These are phyloP conservation scores for Verbena officinalis DNA, from an alignment of 257 asterid genomes.

Conservation along the genomic window DNA sequence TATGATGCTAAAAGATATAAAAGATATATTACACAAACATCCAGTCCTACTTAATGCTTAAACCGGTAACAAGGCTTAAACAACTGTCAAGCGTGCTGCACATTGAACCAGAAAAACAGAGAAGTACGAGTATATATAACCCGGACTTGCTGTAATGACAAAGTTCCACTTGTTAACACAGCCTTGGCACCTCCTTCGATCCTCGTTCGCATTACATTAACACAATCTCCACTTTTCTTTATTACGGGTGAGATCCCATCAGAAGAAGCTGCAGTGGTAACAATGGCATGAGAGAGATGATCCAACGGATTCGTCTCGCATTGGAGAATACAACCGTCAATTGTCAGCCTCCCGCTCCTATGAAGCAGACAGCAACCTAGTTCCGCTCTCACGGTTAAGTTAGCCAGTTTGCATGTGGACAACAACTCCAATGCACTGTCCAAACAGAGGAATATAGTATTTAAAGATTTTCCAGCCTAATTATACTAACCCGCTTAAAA, in stretches of 20 bases:
- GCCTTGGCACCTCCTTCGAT: constrained; percentile 99
- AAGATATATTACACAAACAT: no score
- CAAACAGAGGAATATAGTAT: constrained; percentile 29
- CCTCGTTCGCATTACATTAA: constrained; percentile 73
- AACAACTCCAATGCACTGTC: constrained; percentile 86
- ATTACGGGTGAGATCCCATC: constrained; percentile 41
- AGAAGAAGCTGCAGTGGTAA: constrained; percentile 68
- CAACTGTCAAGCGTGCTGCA: constrained; percentile 39
- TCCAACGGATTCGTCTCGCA: constrained; percentile 91
- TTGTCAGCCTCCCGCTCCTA: constrained; percentile 84
- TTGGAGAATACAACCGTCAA: constrained; percentile 90
- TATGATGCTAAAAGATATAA: no score
- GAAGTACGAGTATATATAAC: constrained; percentile 82
- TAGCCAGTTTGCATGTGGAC: constrained; percentile 90
- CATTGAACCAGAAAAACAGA: constrained; percentile 82
- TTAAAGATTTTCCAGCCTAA: not conserved
- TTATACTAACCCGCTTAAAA: not conserved
- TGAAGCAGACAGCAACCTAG: constrained; percentile 97
- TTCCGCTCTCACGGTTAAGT: constrained; percentile 90
- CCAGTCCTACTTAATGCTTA: not conserved
- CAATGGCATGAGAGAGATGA: constrained; percentile 93
- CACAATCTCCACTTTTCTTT: constrained; percentile 47
- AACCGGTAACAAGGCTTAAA: constrained; percentile 1
- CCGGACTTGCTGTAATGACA: constrained; percentile 77
- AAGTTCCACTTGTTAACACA: constrained; percentile 81